Conservation (phyloP, 768 basidiomycete species). For the Mycena metata region DNA sequence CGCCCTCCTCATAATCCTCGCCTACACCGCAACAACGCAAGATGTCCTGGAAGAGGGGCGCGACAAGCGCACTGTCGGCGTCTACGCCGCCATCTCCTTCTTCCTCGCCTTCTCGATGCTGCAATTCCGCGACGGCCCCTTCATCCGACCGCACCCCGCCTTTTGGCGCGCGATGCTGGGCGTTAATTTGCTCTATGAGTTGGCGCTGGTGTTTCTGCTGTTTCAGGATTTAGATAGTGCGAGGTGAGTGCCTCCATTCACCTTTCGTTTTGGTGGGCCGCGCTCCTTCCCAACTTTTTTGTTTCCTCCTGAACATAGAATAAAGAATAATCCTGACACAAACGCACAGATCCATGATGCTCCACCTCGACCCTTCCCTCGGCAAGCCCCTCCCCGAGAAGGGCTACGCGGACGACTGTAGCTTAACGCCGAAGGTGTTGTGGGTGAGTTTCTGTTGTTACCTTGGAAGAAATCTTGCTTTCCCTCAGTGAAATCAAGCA, state of each 20-base stretch:
- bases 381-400: slow-evolving; percentile 85
- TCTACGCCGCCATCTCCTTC: slow-evolving; percentile 79
- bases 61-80: slow-evolving; percentile 84
- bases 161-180: slow-evolving; percentile 88
- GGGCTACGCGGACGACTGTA: slow-evolving; percentile 87
- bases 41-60: slow-evolving; percentile 88
- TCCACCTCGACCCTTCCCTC: slow-evolving; percentile 63
- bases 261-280: slow-evolving; percentile 37
- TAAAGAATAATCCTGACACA: too few species aligned
- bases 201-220: slow-evolving; percentile 85
- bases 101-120: slow-evolving; percentile 89
- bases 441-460: too few species aligned
- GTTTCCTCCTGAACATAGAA: too few species aligned
- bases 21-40: slow-evolving; percentile 86
- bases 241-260: slow-evolving; percentile 51
- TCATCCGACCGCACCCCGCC: slow-evolving; percentile 88
- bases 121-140: slow-evolving; percentile 92
- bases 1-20: slow-evolving; percentile 73
- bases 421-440: slow-evolving; percentile 69
- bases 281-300: too few species aligned
- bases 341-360: slow-evolving; percentile 77
- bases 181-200: slow-evolving; percentile 86
- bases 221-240: slow-evolving; percentile 65
- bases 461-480: too few species aligned
- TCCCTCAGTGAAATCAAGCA: too few species aligned